phyloP scores from a whole-genome alignment of 306 rosid genomes.

The Pyrus betulifolia region DNA sequence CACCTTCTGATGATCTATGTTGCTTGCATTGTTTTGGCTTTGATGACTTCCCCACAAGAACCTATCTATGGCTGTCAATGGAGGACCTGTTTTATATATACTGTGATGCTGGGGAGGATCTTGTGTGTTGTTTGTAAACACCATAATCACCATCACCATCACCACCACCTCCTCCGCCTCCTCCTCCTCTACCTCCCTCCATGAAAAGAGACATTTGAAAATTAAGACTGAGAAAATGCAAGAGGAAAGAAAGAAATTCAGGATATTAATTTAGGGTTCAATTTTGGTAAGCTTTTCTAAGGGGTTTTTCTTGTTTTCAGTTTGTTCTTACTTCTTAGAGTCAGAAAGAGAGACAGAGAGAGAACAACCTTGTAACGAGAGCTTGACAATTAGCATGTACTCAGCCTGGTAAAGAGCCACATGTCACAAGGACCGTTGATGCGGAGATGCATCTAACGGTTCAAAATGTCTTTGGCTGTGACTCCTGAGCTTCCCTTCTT shows the following conservation, averaged over 20 bases:
- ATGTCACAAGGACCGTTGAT: conserved; percentile 33
- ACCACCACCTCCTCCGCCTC: not conserved
- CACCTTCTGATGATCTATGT: not conserved
- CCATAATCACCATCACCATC: conserved; percentile 2
- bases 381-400: conserved; percentile 29
- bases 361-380: not conserved
- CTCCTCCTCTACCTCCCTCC: conserved; percentile 20
- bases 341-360: not conserved
- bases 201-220: conserved; percentile 19
- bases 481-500: conserved; percentile 58
- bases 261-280: conserved; percentile 10
- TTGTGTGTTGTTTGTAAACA: not conserved
- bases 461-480: conserved; percentile 23
- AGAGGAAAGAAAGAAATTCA: conserved; percentile 1
- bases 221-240: not conserved
- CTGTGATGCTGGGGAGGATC: not conserved
- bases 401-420: conserved; percentile 37
- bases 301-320: conserved; percentile 1
- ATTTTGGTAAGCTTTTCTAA: conserved; percentile 6
- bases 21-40: conserved; percentile 16
- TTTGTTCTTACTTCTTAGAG: not conserved
- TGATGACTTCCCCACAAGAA: conserved; percentile 40
- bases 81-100: conserved; percentile 28
- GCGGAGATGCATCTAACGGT: conserved; percentile 32
- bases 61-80: conserved; percentile 62